Conservation (phyloP, 139 green algal species). For the Spirogloea muscicola region DNA sequence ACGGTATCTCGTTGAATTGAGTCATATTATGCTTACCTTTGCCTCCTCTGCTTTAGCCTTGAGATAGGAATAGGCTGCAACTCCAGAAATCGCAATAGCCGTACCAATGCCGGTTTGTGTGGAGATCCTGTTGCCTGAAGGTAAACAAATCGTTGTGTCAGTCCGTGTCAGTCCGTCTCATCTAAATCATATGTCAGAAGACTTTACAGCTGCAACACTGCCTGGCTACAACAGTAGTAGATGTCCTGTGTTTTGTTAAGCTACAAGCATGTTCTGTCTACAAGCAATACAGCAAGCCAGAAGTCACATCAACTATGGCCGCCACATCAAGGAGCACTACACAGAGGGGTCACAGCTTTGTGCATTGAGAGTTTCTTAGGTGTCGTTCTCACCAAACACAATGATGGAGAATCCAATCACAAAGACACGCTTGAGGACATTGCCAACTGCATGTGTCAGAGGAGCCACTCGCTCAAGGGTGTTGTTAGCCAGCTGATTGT, state of each 20-base stretch:
- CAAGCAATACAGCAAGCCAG: too few relatives aligned
- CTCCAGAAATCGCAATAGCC: constrained; percentile 62
- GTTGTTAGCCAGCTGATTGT: constrained; percentile 99
- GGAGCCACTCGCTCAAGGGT: constrained; percentile 89
- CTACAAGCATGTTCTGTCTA: too few relatives aligned
- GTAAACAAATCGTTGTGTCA: constrained; percentile 57
- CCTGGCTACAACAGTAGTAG: too few relatives aligned
- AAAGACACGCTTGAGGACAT: constrained; percentile 97
- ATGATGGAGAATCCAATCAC: constrained; percentile 92
- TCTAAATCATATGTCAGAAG: too few relatives aligned
- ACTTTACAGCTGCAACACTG: too few relatives aligned
- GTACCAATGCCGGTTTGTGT: constrained; percentile 82
- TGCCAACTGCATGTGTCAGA: constrained; percentile 97
- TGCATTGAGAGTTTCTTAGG: background rate
- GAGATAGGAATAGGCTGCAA: constrained; percentile 50
- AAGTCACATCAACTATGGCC: too few relatives aligned
- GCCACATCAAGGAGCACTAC: too few relatives aligned
- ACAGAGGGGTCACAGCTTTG: constrained; percentile 19
- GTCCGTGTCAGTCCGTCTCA: background rate
- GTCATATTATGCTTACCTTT: too few relatives aligned
- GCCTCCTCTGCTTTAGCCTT: constrained; percentile 45
- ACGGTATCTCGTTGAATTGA: background rate
- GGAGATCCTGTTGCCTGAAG: constrained; percentile 71
- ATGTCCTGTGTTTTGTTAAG: too few relatives aligned
- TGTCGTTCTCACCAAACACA: constrained; percentile 62